phyloP scores from a whole-genome alignment of 1,139 yeast genomes.

The Candida sanyaensis region DNA sequence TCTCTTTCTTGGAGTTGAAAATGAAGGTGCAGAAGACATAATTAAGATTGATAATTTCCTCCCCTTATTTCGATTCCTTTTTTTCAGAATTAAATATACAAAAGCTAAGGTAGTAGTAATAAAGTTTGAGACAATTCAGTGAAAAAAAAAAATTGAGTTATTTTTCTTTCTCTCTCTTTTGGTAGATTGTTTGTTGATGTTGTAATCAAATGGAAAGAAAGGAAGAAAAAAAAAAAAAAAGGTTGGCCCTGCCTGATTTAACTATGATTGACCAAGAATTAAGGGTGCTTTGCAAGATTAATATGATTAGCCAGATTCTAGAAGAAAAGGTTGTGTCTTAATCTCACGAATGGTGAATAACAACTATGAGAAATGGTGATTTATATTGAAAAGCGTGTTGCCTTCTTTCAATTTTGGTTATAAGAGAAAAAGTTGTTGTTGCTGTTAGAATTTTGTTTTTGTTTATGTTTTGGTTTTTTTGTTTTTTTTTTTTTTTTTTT shows the following conservation, averaged over 20 bases:
- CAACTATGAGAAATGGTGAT: too few species aligned
- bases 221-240: background rate
- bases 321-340: too few species aligned
- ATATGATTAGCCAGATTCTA: too few species aligned
- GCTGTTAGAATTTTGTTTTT: constrained; percentile 2
- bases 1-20: constrained; percentile 35
- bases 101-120: too few species aligned
- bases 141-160: background rate
- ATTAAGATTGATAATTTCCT: background rate
- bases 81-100: background rate
- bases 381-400: too few species aligned
- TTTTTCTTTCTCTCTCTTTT: background rate
- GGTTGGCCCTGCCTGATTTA: background rate
- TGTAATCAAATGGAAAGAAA: background rate
- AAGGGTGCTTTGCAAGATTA: too few species aligned
- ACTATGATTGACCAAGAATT: too few species aligned
- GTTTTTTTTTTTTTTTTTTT: background rate
- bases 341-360: too few species aligned
- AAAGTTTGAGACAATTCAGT: too few species aligned
- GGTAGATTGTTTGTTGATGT: background rate
- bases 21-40: constrained; percentile 9
- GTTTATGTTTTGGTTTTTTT: background rate
- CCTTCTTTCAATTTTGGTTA: background rate
- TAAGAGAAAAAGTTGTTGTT: constrained; percentile 1
- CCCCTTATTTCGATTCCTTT: too few species aligned